A percentile compares a stretch with the other conserved stretches of the same genome.
Evolutionary conservation across 352 stramenopile genomes (phyloP).

Genomic region (Phytophthora foliorum): DNA sequence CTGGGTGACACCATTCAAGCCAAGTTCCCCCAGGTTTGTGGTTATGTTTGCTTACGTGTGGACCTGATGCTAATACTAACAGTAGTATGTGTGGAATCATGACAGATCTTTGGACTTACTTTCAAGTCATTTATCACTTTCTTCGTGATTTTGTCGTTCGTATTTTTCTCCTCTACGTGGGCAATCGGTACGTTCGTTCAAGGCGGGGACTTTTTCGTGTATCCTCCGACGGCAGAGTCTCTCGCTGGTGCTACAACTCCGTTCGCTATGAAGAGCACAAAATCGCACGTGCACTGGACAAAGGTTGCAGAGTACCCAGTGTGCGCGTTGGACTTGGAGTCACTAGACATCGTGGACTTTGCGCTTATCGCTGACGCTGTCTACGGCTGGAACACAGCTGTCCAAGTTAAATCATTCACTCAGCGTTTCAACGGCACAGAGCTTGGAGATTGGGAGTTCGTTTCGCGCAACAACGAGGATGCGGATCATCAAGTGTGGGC

Average conservation of each 20-base stretch:
- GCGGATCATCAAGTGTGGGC: slow-evolving; percentile 84
- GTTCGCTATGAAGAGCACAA: slow-evolving; percentile 25
- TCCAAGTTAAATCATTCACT: slow-evolving; percentile 80
- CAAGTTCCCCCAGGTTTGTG: slow-evolving; percentile 75
- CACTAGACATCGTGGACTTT: slow-evolving; percentile 85
- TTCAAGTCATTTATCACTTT: slow-evolving; percentile 90
- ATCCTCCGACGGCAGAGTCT: slow-evolving; percentile 51
- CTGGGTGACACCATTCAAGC: slow-evolving; percentile 84
- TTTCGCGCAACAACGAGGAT: slow-evolving; percentile 73
- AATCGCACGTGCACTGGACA: slow-evolving; percentile 31
- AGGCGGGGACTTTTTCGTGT: slow-evolving; percentile 84
- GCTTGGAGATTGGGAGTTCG: slow-evolving; percentile 81
- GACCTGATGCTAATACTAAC: background rate
- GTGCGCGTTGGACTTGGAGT: slow-evolving; percentile 71
- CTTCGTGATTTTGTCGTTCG: slow-evolving; percentile 86
- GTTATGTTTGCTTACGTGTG: background rate
- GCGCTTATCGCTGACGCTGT: slow-evolving; percentile 85
- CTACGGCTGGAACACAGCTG: slow-evolving; percentile 82
- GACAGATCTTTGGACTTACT: slow-evolving; percentile 82
- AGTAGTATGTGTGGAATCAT: no score
- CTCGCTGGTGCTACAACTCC: slow-evolving; percentile 20
- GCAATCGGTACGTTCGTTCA: slow-evolving; percentile 90
- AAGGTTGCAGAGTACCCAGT: slow-evolving; percentile 85
- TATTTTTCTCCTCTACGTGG: slow-evolving; percentile 91
- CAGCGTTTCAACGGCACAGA: slow-evolving; percentile 87